phyloP scores from a whole-genome alignment of 371 early-diverging fungal genomes.

The Lichtheimia ramosa region DNA sequence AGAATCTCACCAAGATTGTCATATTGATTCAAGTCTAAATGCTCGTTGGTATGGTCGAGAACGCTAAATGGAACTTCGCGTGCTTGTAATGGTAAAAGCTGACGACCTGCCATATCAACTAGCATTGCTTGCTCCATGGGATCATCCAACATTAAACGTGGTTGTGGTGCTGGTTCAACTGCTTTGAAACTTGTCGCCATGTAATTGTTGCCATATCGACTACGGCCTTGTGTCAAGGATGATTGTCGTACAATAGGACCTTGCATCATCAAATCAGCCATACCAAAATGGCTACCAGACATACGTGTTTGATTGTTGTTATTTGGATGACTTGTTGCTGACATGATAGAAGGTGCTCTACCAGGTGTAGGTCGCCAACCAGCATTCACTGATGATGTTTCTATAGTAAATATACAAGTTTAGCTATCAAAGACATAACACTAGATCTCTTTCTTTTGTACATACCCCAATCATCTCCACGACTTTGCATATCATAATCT shows the following conservation, averaged over 20 bases:
- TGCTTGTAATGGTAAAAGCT: slow-evolving; percentile 39
- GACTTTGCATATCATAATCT: slow-evolving; percentile 1
- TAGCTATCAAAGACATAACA: too few relatives aligned
- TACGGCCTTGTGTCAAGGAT: slow-evolving; percentile 23
- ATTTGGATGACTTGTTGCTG: slow-evolving; percentile 11
- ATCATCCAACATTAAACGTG: slow-evolving; percentile 24
- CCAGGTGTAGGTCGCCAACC: slow-evolving; percentile 17
- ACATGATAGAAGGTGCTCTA: slow-evolving; percentile 30
- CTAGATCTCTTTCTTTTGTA: not conserved
- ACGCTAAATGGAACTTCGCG: slow-evolving; percentile 29
- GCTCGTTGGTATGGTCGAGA: slow-evolving; percentile 24
- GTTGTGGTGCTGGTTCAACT: slow-evolving; percentile 43
- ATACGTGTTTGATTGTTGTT: slow-evolving; percentile 11
- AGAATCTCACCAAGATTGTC: slow-evolving; percentile 57
- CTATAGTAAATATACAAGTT: slow-evolving; percentile 1
- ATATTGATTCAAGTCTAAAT: slow-evolving; percentile 41
- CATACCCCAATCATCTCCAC: slow-evolving; percentile 21
- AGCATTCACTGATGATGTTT: slow-evolving; percentile 15
- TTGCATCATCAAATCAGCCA: slow-evolving; percentile 8
- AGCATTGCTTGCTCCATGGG: slow-evolving; percentile 28
- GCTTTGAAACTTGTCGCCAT: slow-evolving; percentile 49
- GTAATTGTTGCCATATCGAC: slow-evolving; percentile 39
- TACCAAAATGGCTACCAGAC: slow-evolving; percentile 15
- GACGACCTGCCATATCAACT: slow-evolving; percentile 41
- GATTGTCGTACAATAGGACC: slow-evolving; percentile 9